Percentiles rank a stretch among this genome's conserved stretches.
phyloP scores from a whole-genome alignment of 768 basidiomycete genomes.

The Tylopilus cervinicoccineus region DNA sequence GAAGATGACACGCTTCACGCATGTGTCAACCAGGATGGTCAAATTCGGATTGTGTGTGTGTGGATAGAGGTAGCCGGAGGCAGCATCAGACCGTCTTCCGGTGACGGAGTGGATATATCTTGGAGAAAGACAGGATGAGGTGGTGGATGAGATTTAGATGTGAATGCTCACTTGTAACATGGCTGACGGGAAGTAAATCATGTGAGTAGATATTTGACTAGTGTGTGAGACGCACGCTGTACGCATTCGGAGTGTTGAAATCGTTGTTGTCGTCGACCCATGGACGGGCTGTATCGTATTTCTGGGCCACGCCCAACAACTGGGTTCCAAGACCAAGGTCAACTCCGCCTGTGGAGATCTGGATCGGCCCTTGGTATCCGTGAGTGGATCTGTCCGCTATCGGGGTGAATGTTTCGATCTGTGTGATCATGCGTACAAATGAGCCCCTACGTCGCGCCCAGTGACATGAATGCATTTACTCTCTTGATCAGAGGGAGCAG shows the following conservation, averaged over 20 bases:
- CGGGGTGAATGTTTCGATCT: constrained; percentile 36
- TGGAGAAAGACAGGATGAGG: neutral
- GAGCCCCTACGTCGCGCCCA: neutral
- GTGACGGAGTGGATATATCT: constrained; percentile 3
- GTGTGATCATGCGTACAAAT: constrained; percentile 41
- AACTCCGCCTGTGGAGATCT: constrained; percentile 13
- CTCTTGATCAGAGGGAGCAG: constrained; percentile 57
- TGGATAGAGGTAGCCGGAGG: constrained; percentile 2
- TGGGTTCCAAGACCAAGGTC: constrained; percentile 30
- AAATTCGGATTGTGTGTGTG: neutral
- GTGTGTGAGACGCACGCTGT: constrained; percentile 20
- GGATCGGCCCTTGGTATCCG: constrained; percentile 33
- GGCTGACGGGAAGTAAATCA: constrained; percentile 5
- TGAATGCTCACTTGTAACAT: constrained; percentile 13
- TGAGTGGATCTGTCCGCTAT: constrained; percentile 32
- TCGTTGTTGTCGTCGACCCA: constrained; percentile 46
- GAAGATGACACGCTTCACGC: constrained; percentile 4
- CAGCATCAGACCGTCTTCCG: constrained; percentile 4
- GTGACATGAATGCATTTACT: constrained; percentile 31
- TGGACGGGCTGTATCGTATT: constrained; percentile 47
- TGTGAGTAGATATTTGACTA: neutral
- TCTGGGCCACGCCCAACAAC: constrained; percentile 42
- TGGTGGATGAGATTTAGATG: neutral
- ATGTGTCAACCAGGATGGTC: neutral
- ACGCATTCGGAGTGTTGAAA: constrained; percentile 30